Base-by-base conservation (phyloP, 2,329 filamentous ascomycete species). In the Trichoderma hamatum region DNA sequence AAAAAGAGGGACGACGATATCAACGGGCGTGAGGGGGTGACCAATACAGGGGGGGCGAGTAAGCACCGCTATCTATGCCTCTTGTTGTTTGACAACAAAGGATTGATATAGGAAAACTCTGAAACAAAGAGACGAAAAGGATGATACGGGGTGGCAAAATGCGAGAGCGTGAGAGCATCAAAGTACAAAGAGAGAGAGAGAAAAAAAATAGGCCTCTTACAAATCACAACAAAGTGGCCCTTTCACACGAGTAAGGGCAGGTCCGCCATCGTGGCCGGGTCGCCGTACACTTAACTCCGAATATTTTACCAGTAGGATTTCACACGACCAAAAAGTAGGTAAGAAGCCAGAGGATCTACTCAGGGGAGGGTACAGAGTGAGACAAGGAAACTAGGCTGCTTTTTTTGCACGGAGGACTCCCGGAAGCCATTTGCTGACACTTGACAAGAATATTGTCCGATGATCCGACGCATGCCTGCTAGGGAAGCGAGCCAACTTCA, bases 391-490 rank as follows among this genome's bases (percentile, higher is more conserved):
- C 51, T 46, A 36, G 28, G 64, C 24, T 19, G 51, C 36, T 28
- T 43, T 36, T 51, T 36, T 51, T 36, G 54, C 21, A 51, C 26
- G 52, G 52, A 43, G 7, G n/a, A n/a, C n/a, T 59, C 28, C 34
- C 21, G 21, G 14, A 59, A 24, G 30, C 16, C 54, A 16, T 26
- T 19, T 67, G 39, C 64, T 58, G 64, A 64, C 52, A 13, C 52
- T 55, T 49, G 52, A 43, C 39, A 51, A 39, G 54, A 58, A 59
- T 67, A 58, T 67, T 49, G 64, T 36, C 64, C 64, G 54, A 67
- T 32, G 64, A 30, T 10, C 54, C 64, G 64, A 67, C 54, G 58
- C 64, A 49, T 26, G 39, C 28, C 54, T 51, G 34, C 46, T 49
- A 49, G 46, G 26, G 64, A 43, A 39, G 28, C 19, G 39, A 67